Evolutionary conservation across 2,329 filamentous ascomycete genomes (phyloP).

Genomic region (Diplocarpon rosae): DNA sequence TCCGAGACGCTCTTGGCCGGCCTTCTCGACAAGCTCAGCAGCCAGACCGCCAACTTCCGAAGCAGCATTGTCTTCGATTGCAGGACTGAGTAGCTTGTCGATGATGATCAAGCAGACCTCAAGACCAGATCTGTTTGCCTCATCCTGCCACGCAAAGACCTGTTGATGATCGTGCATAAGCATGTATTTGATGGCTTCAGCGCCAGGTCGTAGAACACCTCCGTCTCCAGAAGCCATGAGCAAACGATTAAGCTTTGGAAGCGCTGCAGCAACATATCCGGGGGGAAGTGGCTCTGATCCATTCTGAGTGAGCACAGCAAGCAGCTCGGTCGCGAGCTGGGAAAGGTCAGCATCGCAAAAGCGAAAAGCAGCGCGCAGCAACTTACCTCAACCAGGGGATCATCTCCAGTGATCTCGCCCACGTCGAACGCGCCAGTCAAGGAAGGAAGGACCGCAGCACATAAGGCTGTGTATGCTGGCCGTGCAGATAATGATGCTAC

Average conservation of each 20-base stretch:
- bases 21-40: slow-evolving; percentile 90
- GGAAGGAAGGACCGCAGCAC: slow-evolving; percentile 76
- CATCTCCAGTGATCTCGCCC: slow-evolving; percentile 73
- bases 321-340: slow-evolving; percentile 69
- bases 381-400: slow-evolving; percentile 64
- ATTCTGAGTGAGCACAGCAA: slow-evolving; percentile 71
- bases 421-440: slow-evolving; percentile 84
- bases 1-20: slow-evolving; percentile 79
- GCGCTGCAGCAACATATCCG: slow-evolving; percentile 72
- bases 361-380: background rate
- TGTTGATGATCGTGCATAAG: slow-evolving; percentile 83
- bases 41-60: slow-evolving; percentile 94
- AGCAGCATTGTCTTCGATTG: slow-evolving; percentile 84
- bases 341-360: slow-evolving; percentile 16
- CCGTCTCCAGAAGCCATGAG: slow-evolving; percentile 78
- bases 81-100: slow-evolving; percentile 73
- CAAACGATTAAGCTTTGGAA: slow-evolving; percentile 78
- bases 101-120: slow-evolving; percentile 88
- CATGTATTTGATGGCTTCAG: slow-evolving; percentile 79
- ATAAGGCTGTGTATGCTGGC: slow-evolving; percentile 68
- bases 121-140: slow-evolving; percentile 67
- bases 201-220: slow-evolving; percentile 77
- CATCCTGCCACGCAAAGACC: slow-evolving; percentile 77
- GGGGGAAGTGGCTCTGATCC: slow-evolving; percentile 75
- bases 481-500: slow-evolving; percentile 54